A percentile compares a stretch with the other conserved stretches of the same genome.
Evolutionary conservation across 2,329 filamentous ascomycete genomes (phyloP).

Genomic region (Xylaria sp.): DNA sequence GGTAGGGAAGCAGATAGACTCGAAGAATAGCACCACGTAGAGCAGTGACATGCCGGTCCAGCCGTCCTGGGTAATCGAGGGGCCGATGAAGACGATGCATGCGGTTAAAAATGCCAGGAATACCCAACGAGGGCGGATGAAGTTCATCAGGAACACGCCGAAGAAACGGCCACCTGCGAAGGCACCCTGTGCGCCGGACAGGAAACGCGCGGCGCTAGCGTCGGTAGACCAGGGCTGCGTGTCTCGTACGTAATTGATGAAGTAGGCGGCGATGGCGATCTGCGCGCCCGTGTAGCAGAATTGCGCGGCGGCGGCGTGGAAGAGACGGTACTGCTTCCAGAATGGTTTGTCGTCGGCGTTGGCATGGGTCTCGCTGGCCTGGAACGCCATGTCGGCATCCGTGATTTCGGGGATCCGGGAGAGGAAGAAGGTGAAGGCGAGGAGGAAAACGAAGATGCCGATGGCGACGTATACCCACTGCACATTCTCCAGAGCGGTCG

Average conservation of each 20-base stretch:
- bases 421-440: conserved; percentile 75
- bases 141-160: conserved; percentile 75
- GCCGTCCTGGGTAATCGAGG: conserved; percentile 59
- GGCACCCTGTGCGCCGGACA: conserved; percentile 78
- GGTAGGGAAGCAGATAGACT: conserved; percentile 83
- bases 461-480: conserved; percentile 83
- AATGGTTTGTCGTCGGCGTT: conserved; percentile 70
- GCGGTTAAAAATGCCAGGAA: conserved; percentile 73
- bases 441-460: conserved; percentile 74
- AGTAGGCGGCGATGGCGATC: conserved; percentile 72
- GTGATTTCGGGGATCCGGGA: conserved; percentile 78
- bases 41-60: conserved; percentile 69
- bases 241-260: conserved; percentile 78
- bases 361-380: conserved; percentile 64
- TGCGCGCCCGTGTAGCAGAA: conserved; percentile 84
- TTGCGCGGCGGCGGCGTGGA: conserved; percentile 79
- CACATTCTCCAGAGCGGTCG: conserved; percentile 70
- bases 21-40: conserved; percentile 79
- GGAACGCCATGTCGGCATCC: conserved; percentile 71
- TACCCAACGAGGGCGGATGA: conserved; percentile 71
- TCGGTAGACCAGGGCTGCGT: conserved; percentile 64
- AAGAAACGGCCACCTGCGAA: conserved; percentile 79
- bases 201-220: conserved; percentile 70
- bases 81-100: conserved; percentile 71
- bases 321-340: conserved; percentile 77